These are phyloP conservation scores for Fomitiporia mediterranea DNA, from an alignment of 1,284 basidiomycete species.

Conservation along the genomic window DNA sequence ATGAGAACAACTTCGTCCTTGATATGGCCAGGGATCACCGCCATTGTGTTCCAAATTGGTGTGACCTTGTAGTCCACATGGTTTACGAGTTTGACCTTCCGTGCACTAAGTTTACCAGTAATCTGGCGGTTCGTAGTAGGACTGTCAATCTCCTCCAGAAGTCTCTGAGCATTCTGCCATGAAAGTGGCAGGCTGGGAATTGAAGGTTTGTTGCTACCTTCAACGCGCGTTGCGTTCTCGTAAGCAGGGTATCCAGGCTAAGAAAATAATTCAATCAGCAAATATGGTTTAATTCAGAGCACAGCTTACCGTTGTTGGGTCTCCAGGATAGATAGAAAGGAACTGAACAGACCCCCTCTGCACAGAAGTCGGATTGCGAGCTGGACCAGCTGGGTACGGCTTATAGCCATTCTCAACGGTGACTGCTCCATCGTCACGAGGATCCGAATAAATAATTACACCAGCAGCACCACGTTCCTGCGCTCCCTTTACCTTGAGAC, in stretches of 20 bases:
- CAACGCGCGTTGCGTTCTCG: conserved; percentile 69
- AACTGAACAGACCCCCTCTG: conserved; percentile 89
- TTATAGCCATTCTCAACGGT: conserved; percentile 75
- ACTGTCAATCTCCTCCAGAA: conserved; percentile 53
- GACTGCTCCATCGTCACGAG: conserved; percentile 82
- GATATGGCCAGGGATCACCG: conserved; percentile 84
- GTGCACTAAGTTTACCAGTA: conserved; percentile 45
- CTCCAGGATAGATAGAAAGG: conserved; percentile 76
- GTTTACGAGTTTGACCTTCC: conserved; percentile 55
- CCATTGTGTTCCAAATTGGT: conserved; percentile 89
- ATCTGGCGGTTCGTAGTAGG: conserved; percentile 35
- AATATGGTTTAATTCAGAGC: not conserved
- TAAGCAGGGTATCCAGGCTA: conserved; percentile 82
- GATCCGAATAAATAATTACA: conserved; percentile 82
- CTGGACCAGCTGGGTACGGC: conserved; percentile 83
- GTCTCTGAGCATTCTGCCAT: conserved; percentile 60
- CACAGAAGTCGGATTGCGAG: conserved; percentile 78
- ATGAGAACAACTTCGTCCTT: conserved; percentile 82
- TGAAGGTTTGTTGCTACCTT: conserved; percentile 66
- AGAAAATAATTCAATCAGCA: not conserved
- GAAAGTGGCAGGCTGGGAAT: conserved; percentile 82
- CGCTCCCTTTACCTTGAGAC: conserved; percentile 79
- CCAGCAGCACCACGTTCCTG: conserved; percentile 78
- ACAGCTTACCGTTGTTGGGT: conserved; percentile 59
- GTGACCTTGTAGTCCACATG: conserved; percentile 74